phyloP scores from a whole-genome alignment of 192 early-diverging fungal species.

The Backusella liffmaniae region DNA sequence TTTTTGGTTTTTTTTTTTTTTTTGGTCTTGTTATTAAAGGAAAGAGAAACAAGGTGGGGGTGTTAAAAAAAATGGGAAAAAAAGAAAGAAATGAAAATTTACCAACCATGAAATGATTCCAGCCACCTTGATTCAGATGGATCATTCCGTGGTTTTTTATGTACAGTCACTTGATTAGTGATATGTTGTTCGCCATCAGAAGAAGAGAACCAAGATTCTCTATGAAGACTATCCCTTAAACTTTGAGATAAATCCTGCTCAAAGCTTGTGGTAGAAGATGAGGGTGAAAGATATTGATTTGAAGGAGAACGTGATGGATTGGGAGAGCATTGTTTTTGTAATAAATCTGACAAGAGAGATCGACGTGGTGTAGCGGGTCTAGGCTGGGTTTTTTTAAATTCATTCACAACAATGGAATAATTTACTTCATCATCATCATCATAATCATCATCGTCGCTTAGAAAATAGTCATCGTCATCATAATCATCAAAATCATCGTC shows the following conservation, averaged over 20 bases:
- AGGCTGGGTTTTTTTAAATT: constrained; percentile 15
- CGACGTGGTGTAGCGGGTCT: not conserved
- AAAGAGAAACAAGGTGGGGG: not conserved
- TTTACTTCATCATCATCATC: not conserved
- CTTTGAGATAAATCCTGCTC: constrained; percentile 10
- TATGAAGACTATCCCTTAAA: not conserved
- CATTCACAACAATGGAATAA: not conserved
- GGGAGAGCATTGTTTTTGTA: constrained; percentile 3
- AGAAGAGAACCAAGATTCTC: constrained; percentile 7
- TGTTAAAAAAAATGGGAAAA: not conserved
- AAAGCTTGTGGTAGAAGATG: constrained; percentile 9
- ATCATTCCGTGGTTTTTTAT: constrained; percentile 3
- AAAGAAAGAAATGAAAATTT: not conserved
- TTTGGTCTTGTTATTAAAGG: not conserved
- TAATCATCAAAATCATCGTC: constrained; percentile 7
- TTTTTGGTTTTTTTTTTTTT: constrained; percentile 3
- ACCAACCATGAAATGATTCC: constrained; percentile 14
- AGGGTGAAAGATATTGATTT: not conserved
- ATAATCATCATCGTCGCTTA: not conserved
- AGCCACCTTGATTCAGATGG: constrained; percentile 10
- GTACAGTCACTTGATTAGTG: constrained; percentile 3
- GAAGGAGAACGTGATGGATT: not conserved
- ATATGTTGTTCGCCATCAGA: not conserved
- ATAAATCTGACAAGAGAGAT: constrained; percentile 9
- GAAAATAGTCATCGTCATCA: not conserved